Percentiles rank a stretch among this genome's conserved stretches.
These are phyloP conservation scores for Phytophthora constricta DNA, from an alignment of 352 stramenopile genomes.

Conservation along the genomic window DNA sequence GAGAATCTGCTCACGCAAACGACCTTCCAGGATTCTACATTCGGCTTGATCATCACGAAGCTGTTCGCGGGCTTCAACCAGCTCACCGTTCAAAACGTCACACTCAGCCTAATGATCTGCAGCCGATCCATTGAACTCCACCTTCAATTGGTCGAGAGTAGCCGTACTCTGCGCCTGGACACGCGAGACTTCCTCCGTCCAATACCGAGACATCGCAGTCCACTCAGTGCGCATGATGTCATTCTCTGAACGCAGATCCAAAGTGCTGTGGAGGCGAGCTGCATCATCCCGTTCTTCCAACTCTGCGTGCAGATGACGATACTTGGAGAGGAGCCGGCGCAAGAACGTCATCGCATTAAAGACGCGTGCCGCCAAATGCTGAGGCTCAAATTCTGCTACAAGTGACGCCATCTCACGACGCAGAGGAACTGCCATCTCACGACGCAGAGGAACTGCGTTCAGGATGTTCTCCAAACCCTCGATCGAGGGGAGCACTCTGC, in stretches of 20 bases:
- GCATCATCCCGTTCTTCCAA: background rate
- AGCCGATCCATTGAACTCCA: too few species aligned
- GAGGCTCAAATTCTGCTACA: background rate
- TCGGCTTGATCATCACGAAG: background rate
- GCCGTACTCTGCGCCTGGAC: too few species aligned
- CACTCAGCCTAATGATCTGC: too few species aligned
- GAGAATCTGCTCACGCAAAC: background rate
- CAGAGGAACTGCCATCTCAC: too few species aligned
- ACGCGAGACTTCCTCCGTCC: too few species aligned
- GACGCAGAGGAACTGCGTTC: background rate
- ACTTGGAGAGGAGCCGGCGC: background rate
- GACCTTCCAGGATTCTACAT: background rate
- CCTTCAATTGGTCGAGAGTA: too few species aligned
- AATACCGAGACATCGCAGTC: background rate
- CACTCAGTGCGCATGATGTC: background rate
- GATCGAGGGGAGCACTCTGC: background rate
- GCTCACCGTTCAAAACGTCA: too few species aligned
- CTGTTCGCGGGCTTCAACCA: background rate
- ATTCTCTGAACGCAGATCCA: background rate
- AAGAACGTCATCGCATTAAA: background rate
- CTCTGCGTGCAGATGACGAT: background rate
- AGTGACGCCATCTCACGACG: background rate
- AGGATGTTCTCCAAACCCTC: background rate
- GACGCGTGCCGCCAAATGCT: background rate
- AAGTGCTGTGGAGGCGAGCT: background rate